phyloP scores from a whole-genome alignment of 2,329 filamentous ascomycete species.

The Colletotrichum musicola region DNA sequence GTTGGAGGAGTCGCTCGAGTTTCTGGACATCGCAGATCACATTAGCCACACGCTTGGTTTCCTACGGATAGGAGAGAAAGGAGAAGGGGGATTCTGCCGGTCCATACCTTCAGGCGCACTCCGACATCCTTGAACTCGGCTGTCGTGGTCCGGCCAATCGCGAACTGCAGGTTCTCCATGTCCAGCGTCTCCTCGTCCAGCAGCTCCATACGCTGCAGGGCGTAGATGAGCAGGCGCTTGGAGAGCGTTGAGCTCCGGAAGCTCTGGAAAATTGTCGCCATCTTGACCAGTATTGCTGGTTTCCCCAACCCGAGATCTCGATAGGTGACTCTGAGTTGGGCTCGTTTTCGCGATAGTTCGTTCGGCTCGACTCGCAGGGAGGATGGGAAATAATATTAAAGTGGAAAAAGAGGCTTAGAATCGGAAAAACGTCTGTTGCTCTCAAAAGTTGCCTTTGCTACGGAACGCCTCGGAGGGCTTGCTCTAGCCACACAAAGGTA shows the following conservation, averaged over 20 bases:
- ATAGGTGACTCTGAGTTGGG: not conserved
- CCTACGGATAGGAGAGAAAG: not conserved
- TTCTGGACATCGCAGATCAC: conserved; percentile 68
- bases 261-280: conserved; percentile 79
- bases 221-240: conserved; percentile 90
- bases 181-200: conserved; percentile 90
- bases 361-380: not conserved
- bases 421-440: too few relatives aligned
- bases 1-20: conserved; percentile 78
- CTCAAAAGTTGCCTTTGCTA: too few relatives aligned
- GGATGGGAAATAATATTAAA: not conserved
- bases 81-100: not conserved
- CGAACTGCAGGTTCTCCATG: conserved; percentile 86
- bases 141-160: conserved; percentile 83
- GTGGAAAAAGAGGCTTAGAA: not conserved
- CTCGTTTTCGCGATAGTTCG: not conserved
- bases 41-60: not conserved
- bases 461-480: too few relatives aligned
- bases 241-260: conserved; percentile 80
- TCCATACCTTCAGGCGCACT: conserved; percentile 79
- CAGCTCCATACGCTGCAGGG: conserved; percentile 83
- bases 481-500: not conserved
- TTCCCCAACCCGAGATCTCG: conserved; percentile 15
- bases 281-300: conserved; percentile 51
- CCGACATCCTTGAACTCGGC: conserved; percentile 91